Conservation (phyloP, 2,329 filamentous ascomycete species). For the Dactylella cylindrospora region DNA sequence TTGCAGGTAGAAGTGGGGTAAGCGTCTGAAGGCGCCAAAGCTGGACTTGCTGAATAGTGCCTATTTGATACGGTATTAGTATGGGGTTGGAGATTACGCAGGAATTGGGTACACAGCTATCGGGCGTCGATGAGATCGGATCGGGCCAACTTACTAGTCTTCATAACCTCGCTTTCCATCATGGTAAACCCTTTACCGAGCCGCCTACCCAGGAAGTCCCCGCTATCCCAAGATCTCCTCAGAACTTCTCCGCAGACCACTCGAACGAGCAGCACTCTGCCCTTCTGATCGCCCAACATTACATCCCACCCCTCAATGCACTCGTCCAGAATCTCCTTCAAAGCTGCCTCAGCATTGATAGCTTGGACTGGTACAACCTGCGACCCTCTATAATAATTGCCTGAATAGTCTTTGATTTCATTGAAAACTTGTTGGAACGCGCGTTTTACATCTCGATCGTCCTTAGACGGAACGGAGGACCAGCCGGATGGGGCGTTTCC, state of each 20-base stretch:
- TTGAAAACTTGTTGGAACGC: constrained; percentile 7
- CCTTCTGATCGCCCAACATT: constrained; percentile 12
- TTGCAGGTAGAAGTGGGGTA: not conserved
- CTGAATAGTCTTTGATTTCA: constrained; percentile 23
- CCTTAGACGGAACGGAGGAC: constrained; percentile 18
- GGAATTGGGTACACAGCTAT: too few species aligned
- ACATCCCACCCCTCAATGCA: constrained; percentile 10
- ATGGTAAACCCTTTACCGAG: constrained; percentile 6
- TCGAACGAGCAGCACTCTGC: constrained; percentile 10
- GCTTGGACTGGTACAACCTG: not conserved
- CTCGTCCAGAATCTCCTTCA: constrained; percentile 19
- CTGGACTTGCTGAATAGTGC: constrained; percentile 8
- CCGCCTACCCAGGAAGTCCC: constrained; percentile 16
- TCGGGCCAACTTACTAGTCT: constrained; percentile 7
- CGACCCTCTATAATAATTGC: constrained; percentile 16
- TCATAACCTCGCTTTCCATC: constrained; percentile 11
- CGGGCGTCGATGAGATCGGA: too few species aligned
- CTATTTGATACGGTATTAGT: too few species aligned
- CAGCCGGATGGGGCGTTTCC: constrained; percentile 4
- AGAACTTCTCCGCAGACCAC: constrained; percentile 6
- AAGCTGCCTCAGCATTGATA: constrained; percentile 11
- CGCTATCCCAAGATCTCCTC: constrained; percentile 6
- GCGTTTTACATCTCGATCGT: constrained; percentile 28
- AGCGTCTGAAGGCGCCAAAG: constrained; percentile 32
- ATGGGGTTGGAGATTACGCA: too few species aligned